Evolutionary conservation across 495 filamentous ascomycete genomes (phyloP), one percentile per base, ranked within the genome.

Genomic region (Astrocystis sublimbata): DNA sequence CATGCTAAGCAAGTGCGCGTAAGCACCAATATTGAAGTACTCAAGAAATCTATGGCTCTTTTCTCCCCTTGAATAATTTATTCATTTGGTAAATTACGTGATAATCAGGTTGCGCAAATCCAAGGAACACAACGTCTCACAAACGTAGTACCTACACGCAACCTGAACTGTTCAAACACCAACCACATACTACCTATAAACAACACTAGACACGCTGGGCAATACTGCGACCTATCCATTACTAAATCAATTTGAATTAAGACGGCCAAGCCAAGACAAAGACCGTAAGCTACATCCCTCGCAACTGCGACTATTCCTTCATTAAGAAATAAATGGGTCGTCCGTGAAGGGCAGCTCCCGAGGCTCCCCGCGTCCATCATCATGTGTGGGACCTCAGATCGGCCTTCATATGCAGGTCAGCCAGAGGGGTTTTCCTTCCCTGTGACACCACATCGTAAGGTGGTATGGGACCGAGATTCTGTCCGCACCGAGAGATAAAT

Each of bases 291-390:
- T 36, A 53, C n/a, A n/a, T n/a, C n/a, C n/a, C 50, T 38, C 21
- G 50, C n/a, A 3, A 19, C 17, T 53, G 8, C 30, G n/a, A 4
- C 47, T 17, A 19, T 17, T 8, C 47, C 2, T 10, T 24, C 30
- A n/a, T 31, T 23, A 17, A 54, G 49, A 52, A 52, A 52, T 52
- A 51, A 46, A 30, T 42, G 52, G 52, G 55, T 38, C 35, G 30
- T 47, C 55, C 30, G 19, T 19, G 56, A 50, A 47, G 50, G 56
- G 56, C 43, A 59, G 43, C 56, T 59, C 55, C 55, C 42, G 56
- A 30, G 50, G 43, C 56, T 59, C 55, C 55, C 42, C 55, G 41
- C 55, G 26, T 2, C 17, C 46, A 42, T 43, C 38, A 33, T 28
- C 52, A 23, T 33, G 24, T 15, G 24, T 41, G 59, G 49, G 47